These are phyloP conservation scores for Heliocybe sulcata DNA, from an alignment of 1,284 basidiomycete species.

Conservation along the genomic window DNA sequence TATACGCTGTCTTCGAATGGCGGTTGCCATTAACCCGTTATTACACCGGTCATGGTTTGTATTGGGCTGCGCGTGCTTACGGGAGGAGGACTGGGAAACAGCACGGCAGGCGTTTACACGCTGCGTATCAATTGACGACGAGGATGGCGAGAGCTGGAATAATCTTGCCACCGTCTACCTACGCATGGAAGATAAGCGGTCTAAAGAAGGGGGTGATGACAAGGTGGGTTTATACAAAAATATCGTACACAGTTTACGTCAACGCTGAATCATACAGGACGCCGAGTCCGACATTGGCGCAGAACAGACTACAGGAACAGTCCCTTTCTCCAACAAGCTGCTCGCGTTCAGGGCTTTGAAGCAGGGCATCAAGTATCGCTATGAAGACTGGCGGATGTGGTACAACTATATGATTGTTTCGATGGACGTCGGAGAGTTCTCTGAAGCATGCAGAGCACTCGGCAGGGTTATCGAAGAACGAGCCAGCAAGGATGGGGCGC, in stretches of 20 bases:
- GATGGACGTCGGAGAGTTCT: slow-evolving; percentile 88
- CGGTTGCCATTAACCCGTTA: slow-evolving; percentile 87
- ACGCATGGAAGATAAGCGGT: slow-evolving; percentile 47
- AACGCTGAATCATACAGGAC: neutral
- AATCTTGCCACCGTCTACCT: slow-evolving; percentile 96
- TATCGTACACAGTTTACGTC: neutral
- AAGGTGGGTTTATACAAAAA: slow-evolving; percentile 7
- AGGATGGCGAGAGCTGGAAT: slow-evolving; percentile 98
- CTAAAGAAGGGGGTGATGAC: slow-evolving; percentile 15
- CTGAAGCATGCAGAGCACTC: slow-evolving; percentile 83
- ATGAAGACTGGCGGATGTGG: slow-evolving; percentile 98
- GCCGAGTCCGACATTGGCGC: neutral
- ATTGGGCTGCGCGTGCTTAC: slow-evolving; percentile 85
- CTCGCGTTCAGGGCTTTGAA: slow-evolving; percentile 94
- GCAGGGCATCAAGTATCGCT: slow-evolving; percentile 78
- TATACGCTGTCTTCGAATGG: slow-evolving; percentile 61
- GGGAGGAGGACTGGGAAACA: slow-evolving; percentile 76
- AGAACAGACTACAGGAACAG: slow-evolving; percentile 15
- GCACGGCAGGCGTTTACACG: slow-evolving; percentile 82
- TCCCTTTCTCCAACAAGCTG: slow-evolving; percentile 68
- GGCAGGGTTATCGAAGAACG: slow-evolving; percentile 81
- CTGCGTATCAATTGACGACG: slow-evolving; percentile 88
- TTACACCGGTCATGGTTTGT: slow-evolving; percentile 91
- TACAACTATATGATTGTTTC: slow-evolving; percentile 94
- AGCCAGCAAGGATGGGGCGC: slow-evolving; percentile 51